These are phyloP conservation scores for Daldinia sp. DNA, from an alignment of 2,329 filamentous ascomycete species.

Conservation along the genomic window DNA sequence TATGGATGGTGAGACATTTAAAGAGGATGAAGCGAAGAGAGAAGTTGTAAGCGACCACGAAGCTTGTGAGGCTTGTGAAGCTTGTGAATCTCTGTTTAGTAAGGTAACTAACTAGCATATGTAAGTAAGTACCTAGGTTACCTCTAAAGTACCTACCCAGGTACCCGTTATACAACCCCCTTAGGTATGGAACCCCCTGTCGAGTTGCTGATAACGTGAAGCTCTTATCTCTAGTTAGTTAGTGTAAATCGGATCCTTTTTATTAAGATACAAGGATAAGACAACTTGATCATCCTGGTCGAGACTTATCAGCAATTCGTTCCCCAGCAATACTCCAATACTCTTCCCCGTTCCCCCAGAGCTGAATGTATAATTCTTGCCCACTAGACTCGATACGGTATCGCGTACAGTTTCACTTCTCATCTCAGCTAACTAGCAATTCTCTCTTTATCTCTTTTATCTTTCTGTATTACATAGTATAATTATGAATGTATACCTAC, in stretches of 20 bases:
- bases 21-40: neutral
- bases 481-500: neutral
- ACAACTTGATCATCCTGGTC: constrained; percentile 7
- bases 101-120: too few species aligned
- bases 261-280: neutral
- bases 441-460: constrained; percentile 20
- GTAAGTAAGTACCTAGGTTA: neutral
- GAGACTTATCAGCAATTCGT: constrained; percentile 16
- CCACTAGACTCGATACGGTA: constrained; percentile 28
- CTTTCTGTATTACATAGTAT: neutral
- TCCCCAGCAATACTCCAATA: too few species aligned
- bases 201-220: constrained; percentile 23
- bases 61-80: neutral
- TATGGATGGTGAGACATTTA: neutral
- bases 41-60: neutral
- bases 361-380: constrained; percentile 14
- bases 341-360: constrained; percentile 5
- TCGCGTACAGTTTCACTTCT: constrained; percentile 14
- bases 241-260: constrained; percentile 25
- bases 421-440: constrained; percentile 12
- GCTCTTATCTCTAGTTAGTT: constrained; percentile 32
- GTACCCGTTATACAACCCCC: too few species aligned
- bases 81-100: too few species aligned
- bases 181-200: constrained; percentile 7
- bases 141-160: neutral